A percentile compares a stretch with the other conserved stretches of the same genome.
phyloP scores from a whole-genome alignment of 2,329 filamentous ascomycete species.

The Ceratocystis destructans region DNA sequence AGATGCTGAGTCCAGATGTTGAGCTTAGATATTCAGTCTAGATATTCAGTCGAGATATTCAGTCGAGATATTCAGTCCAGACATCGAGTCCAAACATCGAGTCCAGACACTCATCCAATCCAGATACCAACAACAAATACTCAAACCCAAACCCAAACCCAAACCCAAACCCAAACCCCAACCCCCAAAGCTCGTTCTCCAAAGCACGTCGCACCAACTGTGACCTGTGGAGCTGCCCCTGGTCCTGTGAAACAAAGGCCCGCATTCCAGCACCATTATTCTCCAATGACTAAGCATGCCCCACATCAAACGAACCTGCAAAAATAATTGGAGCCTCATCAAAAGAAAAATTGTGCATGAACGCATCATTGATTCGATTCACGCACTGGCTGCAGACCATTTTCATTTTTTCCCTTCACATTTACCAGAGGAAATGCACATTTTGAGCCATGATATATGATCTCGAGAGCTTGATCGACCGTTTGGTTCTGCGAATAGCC shows the following conservation, averaged over 20 bases:
- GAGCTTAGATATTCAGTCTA: no score
- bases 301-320: neutral
- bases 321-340: neutral
- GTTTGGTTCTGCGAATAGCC: conserved; percentile 19
- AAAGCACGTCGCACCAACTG: no score
- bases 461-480: conserved; percentile 20
- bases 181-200: no score
- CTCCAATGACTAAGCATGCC: neutral
- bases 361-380: conserved; percentile 14
- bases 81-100: no score
- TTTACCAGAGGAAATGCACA: neutral
- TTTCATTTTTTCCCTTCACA: conserved; percentile 8
- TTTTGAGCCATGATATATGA: conserved; percentile 18
- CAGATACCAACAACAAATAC: no score
- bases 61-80: no score
- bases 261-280: neutral
- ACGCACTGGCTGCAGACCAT: neutral
- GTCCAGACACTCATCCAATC: no score
- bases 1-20: no score
- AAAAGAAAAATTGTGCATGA: neutral
- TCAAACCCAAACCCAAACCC: no score
- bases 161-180: no score
- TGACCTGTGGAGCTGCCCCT: neutral
- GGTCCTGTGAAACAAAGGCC: neutral
- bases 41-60: no score